Base-by-base conservation (phyloP, 2,329 filamentous ascomycete species). In the Ascochyta viciae-villosae region DNA sequence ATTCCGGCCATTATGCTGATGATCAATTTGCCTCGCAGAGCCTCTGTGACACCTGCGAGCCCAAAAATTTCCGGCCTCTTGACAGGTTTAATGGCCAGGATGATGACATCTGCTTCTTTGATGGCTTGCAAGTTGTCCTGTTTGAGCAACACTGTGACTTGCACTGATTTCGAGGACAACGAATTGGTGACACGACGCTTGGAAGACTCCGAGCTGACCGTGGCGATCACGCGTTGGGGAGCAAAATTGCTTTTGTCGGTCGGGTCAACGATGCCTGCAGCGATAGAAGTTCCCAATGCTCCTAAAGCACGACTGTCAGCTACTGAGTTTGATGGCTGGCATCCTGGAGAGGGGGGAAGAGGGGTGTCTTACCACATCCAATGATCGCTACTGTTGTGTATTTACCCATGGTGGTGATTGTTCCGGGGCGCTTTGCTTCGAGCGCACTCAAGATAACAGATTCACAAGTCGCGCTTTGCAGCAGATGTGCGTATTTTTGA, bases 1-100 rank as follows among this genome's bases (percentile, higher is more conserved):
- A 45, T 45, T 9, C 42, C 42, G 33, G 42, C 42, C 26, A 45
- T 29, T 7, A 45, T 45, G 29, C 42, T 45, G 24, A 45, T 29
- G 27, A 45, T 22, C 26, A 45, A 12, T 24, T 45, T 45, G 23
- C 42, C 42, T 13, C 39, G 39, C 12, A 42, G 22, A 27, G 39
- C 39, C 39, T 42, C 39, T 13, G 16, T 13, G 6, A n/a, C 34
- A 6, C 34, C 34, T 6, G 34, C 6, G 16, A 37, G 6, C 10
- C 34, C 34, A n/a, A 37, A 37, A 6, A 37, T n/a, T n/a, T 37
- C 10, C n/a, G 12, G 10, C 34, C 34, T 9, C 34, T 37, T 37
- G 34, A 37, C 34, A 16, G 34, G 34, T n/a, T 37, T 37, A n/a
- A 37, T 37, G 12, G 34, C 34, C 12, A 37, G 15, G 12, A 37